Percentiles rank a stretch among this genome's conserved stretches.
Conservation (phyloP, 129 eudicot species). For the Gnaphalium uliginosum region DNA sequence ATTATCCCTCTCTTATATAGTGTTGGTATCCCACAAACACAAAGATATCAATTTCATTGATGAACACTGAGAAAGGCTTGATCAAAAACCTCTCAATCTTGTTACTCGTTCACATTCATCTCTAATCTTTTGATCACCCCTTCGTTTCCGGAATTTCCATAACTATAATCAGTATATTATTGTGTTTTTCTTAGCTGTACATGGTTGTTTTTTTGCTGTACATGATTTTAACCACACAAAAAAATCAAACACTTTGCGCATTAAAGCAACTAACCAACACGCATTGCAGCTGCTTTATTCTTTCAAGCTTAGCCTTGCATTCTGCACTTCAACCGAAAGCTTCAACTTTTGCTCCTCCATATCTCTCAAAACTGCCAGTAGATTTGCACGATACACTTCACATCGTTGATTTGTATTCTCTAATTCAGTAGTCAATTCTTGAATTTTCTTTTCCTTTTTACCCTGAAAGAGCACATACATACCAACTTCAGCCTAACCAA, state of each 20-base stretch:
- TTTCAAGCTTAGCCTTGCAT: constrained; percentile 46
- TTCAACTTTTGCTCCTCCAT: constrained; percentile 49
- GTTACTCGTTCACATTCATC: background rate
- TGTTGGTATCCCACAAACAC: background rate
- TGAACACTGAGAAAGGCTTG: background rate
- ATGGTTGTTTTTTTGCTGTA: background rate
- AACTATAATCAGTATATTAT: background rate
- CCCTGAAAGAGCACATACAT: constrained; percentile 16
- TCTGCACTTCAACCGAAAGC: constrained; percentile 52
- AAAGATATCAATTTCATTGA: background rate
- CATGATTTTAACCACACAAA: background rate
- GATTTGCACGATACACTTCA: constrained; percentile 45
- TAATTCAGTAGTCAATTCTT: constrained; percentile 33
- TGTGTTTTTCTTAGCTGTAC: background rate
- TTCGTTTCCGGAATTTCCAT: background rate
- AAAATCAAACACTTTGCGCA: constrained; percentile 9
- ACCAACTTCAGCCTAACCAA: background rate
- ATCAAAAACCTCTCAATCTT: background rate
- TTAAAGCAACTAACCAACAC: constrained; percentile 1
- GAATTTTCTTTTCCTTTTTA: constrained; percentile 41
- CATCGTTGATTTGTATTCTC: constrained; percentile 32
- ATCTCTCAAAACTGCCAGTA: constrained; percentile 42
- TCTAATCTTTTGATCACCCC: background rate
- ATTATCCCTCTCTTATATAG: background rate
- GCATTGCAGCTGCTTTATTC: constrained; percentile 20